These are phyloP conservation scores for Musa acuminata DNA, from an alignment of 176 grass and related monocot species.

Conservation along the genomic window DNA sequence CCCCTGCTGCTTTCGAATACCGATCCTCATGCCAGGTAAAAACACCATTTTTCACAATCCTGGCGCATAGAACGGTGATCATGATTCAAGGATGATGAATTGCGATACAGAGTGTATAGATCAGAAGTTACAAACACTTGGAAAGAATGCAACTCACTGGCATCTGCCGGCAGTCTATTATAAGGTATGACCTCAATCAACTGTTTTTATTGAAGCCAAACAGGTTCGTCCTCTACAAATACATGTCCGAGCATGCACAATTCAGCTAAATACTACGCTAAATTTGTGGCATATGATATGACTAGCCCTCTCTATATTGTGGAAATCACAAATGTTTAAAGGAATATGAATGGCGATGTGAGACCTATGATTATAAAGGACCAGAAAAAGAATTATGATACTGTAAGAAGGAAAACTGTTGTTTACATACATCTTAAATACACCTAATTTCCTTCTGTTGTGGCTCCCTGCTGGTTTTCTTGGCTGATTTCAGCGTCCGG, in stretches of 20 bases:
- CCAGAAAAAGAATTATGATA: background rate
- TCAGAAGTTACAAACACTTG: no score
- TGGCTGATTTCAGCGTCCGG: conserved; percentile 33
- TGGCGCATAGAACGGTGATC: no score
- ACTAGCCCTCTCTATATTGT: background rate
- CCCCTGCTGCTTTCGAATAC: no score
- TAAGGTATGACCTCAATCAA: background rate
- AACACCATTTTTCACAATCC: no score
- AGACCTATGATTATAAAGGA: background rate
- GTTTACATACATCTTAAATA: background rate
- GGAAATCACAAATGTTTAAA: background rate
- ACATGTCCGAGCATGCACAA: background rate
- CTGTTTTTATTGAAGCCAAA: background rate
- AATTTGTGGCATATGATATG: background rate
- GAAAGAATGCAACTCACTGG: no score
- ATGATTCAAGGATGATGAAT: no score
- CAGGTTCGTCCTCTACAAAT: background rate
- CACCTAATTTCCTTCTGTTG: background rate
- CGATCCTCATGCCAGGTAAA: no score
- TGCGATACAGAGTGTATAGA: no score
- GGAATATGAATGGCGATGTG: background rate
- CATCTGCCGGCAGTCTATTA: no score
- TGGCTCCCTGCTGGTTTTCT: background rate
- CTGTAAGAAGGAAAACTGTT: background rate
- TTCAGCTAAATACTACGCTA: background rate